Conservation (phyloP, 108 stramenopile genomes). For the Asterionellopsis glacialis region DNA sequence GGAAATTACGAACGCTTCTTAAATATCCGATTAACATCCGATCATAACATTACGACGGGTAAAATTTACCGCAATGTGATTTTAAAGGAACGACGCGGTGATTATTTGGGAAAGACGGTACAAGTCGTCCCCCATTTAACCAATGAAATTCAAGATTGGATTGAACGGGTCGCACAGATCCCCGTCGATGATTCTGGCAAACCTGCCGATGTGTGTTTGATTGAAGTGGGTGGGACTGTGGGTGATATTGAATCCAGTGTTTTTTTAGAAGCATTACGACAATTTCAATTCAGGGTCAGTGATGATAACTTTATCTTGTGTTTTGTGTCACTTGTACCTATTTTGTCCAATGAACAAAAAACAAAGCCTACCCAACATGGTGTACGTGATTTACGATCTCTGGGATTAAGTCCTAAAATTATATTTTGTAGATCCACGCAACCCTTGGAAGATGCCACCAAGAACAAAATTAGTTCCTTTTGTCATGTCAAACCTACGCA, state of each 20-base stretch:
- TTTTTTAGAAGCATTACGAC: constrained; percentile 96
- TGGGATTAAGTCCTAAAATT: constrained; percentile 91
- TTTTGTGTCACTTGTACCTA: constrained; percentile 95
- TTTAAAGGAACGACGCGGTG: constrained; percentile 90
- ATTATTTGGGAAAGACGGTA: constrained; percentile 98
- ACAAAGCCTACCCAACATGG: constrained; percentile 99
- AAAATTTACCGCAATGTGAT: constrained; percentile 96
- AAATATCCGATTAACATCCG: constrained; percentile 75
- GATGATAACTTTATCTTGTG: no score
- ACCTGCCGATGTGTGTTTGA: constrained; percentile 93
- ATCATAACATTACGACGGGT: constrained; percentile 97
- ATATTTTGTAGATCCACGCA: constrained; percentile 93
- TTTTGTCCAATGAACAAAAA: constrained; percentile 98
- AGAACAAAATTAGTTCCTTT: constrained; percentile 92
- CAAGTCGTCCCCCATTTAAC: constrained; percentile 93
- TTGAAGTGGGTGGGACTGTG: constrained; percentile 99
- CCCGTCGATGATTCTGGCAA: constrained; percentile 41
- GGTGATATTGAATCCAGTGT: constrained; percentile 96
- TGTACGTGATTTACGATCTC: constrained; percentile 89
- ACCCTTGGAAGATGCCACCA: constrained; percentile 77
- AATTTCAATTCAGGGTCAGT: constrained; percentile 90
- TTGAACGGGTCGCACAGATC: constrained; percentile 67
- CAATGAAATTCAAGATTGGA: constrained; percentile 90
- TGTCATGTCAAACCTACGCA: no score
- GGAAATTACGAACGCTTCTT: constrained; percentile 99